These are phyloP conservation scores for Torulaspora quercuum DNA, from an alignment of 805 yeast species.

Conservation along the genomic window DNA sequence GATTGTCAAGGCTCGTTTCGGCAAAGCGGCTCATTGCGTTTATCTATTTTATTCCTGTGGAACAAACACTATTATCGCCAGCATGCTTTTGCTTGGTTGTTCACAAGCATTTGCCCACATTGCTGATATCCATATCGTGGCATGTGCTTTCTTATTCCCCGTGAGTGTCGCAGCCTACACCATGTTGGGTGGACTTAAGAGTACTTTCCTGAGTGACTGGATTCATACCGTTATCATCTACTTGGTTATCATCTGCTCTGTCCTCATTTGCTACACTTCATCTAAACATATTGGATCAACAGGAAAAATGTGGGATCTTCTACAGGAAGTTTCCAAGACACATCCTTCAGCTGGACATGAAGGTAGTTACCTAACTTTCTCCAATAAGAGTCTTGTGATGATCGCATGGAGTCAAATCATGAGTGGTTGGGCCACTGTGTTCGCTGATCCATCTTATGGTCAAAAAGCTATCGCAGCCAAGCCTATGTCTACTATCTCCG, in stretches of 20 bases:
- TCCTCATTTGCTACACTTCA: conserved; percentile 33
- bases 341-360: conserved; percentile 31
- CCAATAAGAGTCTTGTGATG: conserved; percentile 25
- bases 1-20: conserved; percentile 35
- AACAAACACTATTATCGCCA: conserved; percentile 36
- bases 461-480: conserved; percentile 41
- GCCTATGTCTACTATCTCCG: conserved; percentile 29
- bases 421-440: conserved; percentile 28
- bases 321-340: conserved; percentile 31
- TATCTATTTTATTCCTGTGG: conserved; percentile 34
- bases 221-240: conserved; percentile 43
- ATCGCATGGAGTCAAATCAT: conserved; percentile 25
- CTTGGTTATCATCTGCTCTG: conserved; percentile 33
- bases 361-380: conserved; percentile 32
- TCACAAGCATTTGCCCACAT: conserved; percentile 37
- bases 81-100: conserved; percentile 40
- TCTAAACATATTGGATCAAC: conserved; percentile 41
- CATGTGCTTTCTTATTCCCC: conserved; percentile 41
- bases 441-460: conserved; percentile 36
- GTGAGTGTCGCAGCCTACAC: conserved; percentile 45
- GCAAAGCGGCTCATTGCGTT: conserved; percentile 33
- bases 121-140: conserved; percentile 42
- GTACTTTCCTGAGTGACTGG: conserved; percentile 47
- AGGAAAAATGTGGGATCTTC: conserved; percentile 39
- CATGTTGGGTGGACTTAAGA: conserved; percentile 44